A percentile compares a stretch with the other conserved stretches of the same genome.
Evolutionary conservation across 306 rosid species (phyloP).

Genomic region (peach (Prunus persica)): Prunus_persica_NCBIv2 NC_034012.1:13347001-13347500

Average conservation of each 20-base stretch:
- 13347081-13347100: background rate
- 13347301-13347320: background rate
- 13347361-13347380: background rate
- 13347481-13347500: background rate
- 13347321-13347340: background rate
- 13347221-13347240: background rate
- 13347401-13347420: background rate
- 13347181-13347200: background rate
- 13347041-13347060: background rate
- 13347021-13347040: background rate
- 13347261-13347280: background rate
- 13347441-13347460: background rate
- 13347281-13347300: background rate
- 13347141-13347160: background rate
- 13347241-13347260: background rate
- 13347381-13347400: background rate
- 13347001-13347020: background rate
- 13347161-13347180: background rate
- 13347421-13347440: background rate
- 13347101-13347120: background rate
- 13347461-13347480: background rate
- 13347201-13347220: background rate
- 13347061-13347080: background rate
- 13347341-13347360: background rate
- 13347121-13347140: background rate